Evolutionary conservation across 768 basidiomycete genomes (phyloP).

Genomic region (Boletus pseudopeckii): DNA sequence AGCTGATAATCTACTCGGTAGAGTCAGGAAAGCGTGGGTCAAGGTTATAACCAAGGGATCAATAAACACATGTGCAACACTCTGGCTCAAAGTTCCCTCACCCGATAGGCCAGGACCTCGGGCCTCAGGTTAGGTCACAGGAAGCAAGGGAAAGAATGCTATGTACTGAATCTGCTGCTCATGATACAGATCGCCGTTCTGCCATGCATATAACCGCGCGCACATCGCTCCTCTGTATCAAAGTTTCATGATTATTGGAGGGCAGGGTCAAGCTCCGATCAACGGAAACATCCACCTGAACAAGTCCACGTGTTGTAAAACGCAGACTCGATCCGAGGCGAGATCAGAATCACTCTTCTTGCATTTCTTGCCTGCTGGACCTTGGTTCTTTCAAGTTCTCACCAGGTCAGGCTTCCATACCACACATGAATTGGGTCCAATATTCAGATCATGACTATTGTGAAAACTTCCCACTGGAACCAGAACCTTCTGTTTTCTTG

Average conservation of each 20-base stretch:
- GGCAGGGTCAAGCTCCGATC: conserved; percentile 3
- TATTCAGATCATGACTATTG: background rate
- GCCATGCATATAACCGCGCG: background rate
- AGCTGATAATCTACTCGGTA: conserved; percentile 4
- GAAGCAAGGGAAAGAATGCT: background rate
- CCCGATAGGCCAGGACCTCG: background rate
- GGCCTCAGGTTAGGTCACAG: background rate
- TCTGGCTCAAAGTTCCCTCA: background rate
- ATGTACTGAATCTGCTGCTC: background rate
- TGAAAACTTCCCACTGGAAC: background rate
- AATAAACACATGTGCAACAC: background rate
- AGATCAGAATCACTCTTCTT: conserved; percentile 1
- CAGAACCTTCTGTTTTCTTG: background rate
- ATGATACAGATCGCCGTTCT: conserved; percentile 1
- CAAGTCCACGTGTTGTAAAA: conserved; percentile 11
- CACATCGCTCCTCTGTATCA: background rate
- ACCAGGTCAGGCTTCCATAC: background rate
- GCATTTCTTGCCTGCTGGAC: background rate
- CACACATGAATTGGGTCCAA: background rate
- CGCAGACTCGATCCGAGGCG: conserved; percentile 1
- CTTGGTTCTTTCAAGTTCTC: background rate
- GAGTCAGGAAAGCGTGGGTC: conserved; percentile 13
- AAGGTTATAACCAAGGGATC: conserved; percentile 8
- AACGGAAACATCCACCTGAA: conserved; percentile 7
- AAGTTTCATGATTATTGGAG: conserved; percentile 6